Base-by-base conservation (phyloP, 257 asterid species). In the Echites panduratus region DNA sequence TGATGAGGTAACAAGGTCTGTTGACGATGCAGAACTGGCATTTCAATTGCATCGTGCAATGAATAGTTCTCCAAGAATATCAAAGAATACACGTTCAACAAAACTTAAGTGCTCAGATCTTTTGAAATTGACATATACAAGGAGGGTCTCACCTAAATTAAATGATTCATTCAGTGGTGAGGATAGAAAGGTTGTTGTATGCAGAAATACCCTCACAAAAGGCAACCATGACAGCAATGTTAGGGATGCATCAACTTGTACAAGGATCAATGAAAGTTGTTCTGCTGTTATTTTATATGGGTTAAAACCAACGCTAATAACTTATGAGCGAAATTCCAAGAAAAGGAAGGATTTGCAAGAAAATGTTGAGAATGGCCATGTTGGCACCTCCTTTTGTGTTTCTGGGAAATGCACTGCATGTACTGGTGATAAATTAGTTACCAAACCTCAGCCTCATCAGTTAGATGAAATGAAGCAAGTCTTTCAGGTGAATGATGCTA, bases 41-140 rank as follows among this genome's bases (percentile, higher is more conserved):
- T 81, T 86, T 82, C 85, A 73, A 59, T 81, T 88, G 84, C 96
- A 88, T 81, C 80, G 87, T 63, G 77, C 78, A 17, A 86, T 85
- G 68, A 92, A 88, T 76, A 83, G 89, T 76, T 87, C 95, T 2
- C 87, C 85, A 10, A 85, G 86, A 75, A 80, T 75, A 71, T 74
- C 70, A 45, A 85, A 66, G 83, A 78, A 79, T n/a, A 62, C 69
- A 17, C 35, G 80, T 70, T 57, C 57, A 38, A 75, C 40, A 57
- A 82, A 80, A 68, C 65, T 76, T 20, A 79, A 69, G 70, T 70
- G 66, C 64, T 48, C 66, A 20, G 82, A 73, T 54, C 77, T 68
- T 80, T 75, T 69, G 20, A 73, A 74, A 45, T 70, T 52, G 47
- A 61, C 73, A 78, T 75, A 59, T 47, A 83, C 81, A 79, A 70